Base-by-base conservation (phyloP, 1,284 basidiomycete species). In the Ustilago trichophora region DNA sequence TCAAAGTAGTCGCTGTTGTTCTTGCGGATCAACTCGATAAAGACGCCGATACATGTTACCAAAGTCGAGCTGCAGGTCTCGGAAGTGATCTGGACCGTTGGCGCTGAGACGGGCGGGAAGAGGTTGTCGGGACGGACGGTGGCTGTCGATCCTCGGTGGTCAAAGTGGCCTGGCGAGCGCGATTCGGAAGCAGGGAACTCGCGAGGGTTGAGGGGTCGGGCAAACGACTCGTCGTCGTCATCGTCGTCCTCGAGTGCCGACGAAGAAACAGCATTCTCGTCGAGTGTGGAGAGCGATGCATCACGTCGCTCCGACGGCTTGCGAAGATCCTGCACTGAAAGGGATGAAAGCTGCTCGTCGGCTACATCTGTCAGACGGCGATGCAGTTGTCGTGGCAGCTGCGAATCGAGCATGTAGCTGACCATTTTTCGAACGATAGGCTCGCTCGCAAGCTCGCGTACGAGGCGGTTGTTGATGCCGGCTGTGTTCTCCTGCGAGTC, bases 1-100 rank as follows among this genome's bases (percentile, higher is more conserved):
- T 99, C 96, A 78, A 96, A 95, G 82, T 94, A 97, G 82, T 99
- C 95, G 47, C 93, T 95, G 83, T 98, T 98, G 83, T 98, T 98
- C 82, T 98, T 94, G 51, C 96, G 88, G 73, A 99, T 98, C 32
- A 99, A 87, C 82, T 99, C 96, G 75, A 97, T 91, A 66, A 98
- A 86, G 75, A 98, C 88, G 45, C 90, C 90, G 71, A 95, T 91
- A 21, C 92, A 90, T 63, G 93, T 89, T 26, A 91, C 87, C 38
- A 98, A 87, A 0, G 93, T 93, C 6, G 94, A 98, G 0, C 89
- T 88, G n/a, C 88, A 87, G 1, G 89, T 90, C 53, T 91, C 89
- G n/a, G 87, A 83, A 24, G 74, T 69, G 31, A 76, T 57, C 10
- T 56, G 51, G 1, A 74, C 64, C 1, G 62, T 56, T 8, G 71